These are phyloP conservation scores for Pythium diclinum DNA, from an alignment of 352 stramenopile species.

Conservation along the genomic window DNA sequence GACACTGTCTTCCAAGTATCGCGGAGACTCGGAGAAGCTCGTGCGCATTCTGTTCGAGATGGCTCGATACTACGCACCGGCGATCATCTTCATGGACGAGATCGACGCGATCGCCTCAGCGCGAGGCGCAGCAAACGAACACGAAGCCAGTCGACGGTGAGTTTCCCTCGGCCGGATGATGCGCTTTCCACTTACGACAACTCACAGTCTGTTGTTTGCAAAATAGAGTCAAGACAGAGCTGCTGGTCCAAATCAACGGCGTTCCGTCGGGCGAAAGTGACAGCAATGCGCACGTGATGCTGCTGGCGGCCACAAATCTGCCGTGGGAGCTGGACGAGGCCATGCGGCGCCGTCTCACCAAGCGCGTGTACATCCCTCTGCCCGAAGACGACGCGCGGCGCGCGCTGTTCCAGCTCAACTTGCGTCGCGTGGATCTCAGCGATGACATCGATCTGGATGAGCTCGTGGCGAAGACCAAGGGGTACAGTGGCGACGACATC, in stretches of 20 bases:
- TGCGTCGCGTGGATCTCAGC: conserved; percentile 34
- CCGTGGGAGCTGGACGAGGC: conserved; percentile 97
- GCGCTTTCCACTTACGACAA: neutral
- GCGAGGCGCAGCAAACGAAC: conserved; percentile 70
- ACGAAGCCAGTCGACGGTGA: conserved; percentile 80
- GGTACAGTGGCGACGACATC: conserved; percentile 89
- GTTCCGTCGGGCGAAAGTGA: conserved; percentile 60
- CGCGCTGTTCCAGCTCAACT: conserved; percentile 38
- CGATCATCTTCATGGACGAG: conserved; percentile 99
- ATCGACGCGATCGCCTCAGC: conserved; percentile 93
- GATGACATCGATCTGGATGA: conserved; percentile 54
- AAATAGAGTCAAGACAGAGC: conserved; percentile 94
- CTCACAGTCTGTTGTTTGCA: neutral
- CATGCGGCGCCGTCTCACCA: conserved; percentile 93
- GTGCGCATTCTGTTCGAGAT: conserved; percentile 98
- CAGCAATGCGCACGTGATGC: conserved; percentile 68
- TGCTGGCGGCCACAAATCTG: conserved; percentile 95
- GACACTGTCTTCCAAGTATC: conserved; percentile 91
- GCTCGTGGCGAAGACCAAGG: conserved; percentile 59
- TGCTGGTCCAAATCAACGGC: conserved; percentile 98
- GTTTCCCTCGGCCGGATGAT: neutral
- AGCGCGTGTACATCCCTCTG: conserved; percentile 90
- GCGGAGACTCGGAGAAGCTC: conserved; percentile 95
- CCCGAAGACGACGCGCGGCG: conserved; percentile 33
- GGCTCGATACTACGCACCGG: conserved; percentile 95